Percentiles rank a stretch among this genome's conserved stretches.
Evolutionary conservation across 2,329 filamentous ascomycete genomes (phyloP).

Genomic region (Alternaria tenuissima): DNA sequence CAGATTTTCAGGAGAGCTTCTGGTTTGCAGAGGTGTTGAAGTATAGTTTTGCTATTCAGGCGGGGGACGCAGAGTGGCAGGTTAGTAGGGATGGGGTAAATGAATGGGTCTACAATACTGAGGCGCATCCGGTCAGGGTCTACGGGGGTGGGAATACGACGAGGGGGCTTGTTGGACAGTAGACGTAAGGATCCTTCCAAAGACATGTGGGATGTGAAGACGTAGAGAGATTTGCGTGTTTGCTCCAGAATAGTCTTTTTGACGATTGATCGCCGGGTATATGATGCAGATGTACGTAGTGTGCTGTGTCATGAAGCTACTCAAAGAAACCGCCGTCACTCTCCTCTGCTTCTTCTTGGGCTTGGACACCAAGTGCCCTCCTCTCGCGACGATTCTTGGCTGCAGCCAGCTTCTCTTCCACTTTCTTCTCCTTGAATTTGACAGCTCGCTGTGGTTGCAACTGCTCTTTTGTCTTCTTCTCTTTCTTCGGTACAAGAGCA

Average conservation of each 20-base stretch:
- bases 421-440: slow-evolving; percentile 27
- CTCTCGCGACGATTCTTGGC: slow-evolving; percentile 31
- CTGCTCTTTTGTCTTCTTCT: slow-evolving; percentile 27
- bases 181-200: neutral
- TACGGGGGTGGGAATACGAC: slow-evolving; percentile 9
- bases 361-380: slow-evolving; percentile 26
- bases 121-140: slow-evolving; percentile 68
- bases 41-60: slow-evolving; percentile 77
- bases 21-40: slow-evolving; percentile 89
- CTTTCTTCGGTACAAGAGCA: slow-evolving; percentile 29
- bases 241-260: slow-evolving; percentile 4
- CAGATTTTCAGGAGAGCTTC: slow-evolving; percentile 84
- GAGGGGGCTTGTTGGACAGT: neutral
- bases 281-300: slow-evolving; percentile 20
- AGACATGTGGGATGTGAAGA: neutral
- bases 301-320: slow-evolving; percentile 20
- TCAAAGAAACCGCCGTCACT: slow-evolving; percentile 53
- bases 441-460: slow-evolving; percentile 15
- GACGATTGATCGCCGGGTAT: slow-evolving; percentile 26
- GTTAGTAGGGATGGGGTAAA: slow-evolving; percentile 60
- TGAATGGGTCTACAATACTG: slow-evolving; percentile 69
- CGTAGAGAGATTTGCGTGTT: neutral
- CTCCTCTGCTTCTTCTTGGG: slow-evolving; percentile 41
- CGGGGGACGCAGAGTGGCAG: slow-evolving; percentile 68
- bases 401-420: slow-evolving; percentile 21